Base-by-base conservation (phyloP, 2,329 filamentous ascomycete genomes). In the Cryphonectria radicalis region DNA sequence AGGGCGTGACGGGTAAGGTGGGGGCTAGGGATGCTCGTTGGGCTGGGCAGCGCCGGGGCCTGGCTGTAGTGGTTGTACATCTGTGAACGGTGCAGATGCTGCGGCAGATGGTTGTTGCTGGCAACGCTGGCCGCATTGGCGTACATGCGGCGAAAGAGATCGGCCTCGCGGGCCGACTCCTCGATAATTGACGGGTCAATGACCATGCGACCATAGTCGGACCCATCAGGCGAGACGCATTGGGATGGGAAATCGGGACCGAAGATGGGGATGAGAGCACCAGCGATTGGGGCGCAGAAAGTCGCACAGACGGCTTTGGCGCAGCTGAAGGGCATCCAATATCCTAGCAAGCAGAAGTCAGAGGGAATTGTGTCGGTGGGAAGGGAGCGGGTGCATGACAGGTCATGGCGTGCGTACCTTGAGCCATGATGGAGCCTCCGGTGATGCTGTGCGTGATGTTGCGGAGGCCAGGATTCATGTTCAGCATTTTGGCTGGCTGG, bases 371-470 rank as follows among this genome's bases (percentile, higher is more conserved):
- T 32, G 4, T 32, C 37, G 37, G 17, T 28, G n/a, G 43, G 43
- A 13, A 19, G 46, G 37, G 55, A 25, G 22, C 19, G 46, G 66
- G 43, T n/a, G 40, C 25, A 46, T 37, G 60, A 25, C 28, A 35
- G 35, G 19, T 5, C 19, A n/a, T 32, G 35, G 11, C 82, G 66
- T 84, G 11, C 82, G 66, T 84, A 94, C 93, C 95, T 90, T 99
- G 96, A 67, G 95, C 95, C 73, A 90, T 90, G 70, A 98, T 90
- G 42, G 94, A 91, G 8, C 96, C 96, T 37, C 96, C 96, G 0
- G 96, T 99, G 79, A 98, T 97, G 80, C 94, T 97, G 79, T 97
- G 92, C 40, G 92, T 94, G 73, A 98, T 93, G n/a, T 96, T 92
- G 75, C 91, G 90, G 46, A 99, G 88, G 7, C 95, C 95, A 0